These are phyloP conservation scores for Elasticomyces elasticus DNA, from an alignment of 495 filamentous ascomycete species.

Conservation along the genomic window DNA sequence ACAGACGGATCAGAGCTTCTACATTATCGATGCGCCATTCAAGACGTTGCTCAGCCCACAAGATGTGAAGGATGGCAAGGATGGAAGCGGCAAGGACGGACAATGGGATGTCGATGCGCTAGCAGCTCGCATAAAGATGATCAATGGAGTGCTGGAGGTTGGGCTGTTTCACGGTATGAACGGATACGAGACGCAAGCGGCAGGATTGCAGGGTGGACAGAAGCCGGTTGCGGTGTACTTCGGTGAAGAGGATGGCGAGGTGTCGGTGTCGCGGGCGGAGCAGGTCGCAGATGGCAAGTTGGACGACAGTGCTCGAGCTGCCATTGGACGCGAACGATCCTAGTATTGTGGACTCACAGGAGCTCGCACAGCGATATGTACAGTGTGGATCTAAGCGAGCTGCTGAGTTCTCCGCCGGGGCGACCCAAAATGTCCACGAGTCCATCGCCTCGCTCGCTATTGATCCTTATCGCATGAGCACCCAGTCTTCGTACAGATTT, in stretches of 20 bases:
- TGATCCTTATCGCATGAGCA: too few species aligned
- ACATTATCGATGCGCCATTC: constrained; percentile 89
- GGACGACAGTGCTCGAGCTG: too few species aligned
- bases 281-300: too few species aligned
- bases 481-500: too few species aligned
- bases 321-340: too few species aligned
- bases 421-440: too few species aligned
- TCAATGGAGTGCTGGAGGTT: constrained; percentile 83
- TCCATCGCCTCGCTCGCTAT: too few species aligned
- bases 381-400: too few species aligned
- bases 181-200: constrained; percentile 52
- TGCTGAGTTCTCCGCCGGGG: too few species aligned
- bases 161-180: constrained; percentile 78
- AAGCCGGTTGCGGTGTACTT: constrained; percentile 92
- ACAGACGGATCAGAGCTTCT: constrained; percentile 89
- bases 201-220: constrained; percentile 53
- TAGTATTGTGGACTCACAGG: too few species aligned
- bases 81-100: constrained; percentile 39
- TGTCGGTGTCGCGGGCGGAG: constrained; percentile 23
- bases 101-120: constrained; percentile 63
- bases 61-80: constrained; percentile 41
- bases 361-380: too few species aligned
- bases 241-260: constrained; percentile 67
- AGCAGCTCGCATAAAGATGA: constrained; percentile 60
- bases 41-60: constrained; percentile 49